Base-by-base conservation (phyloP, 257 asterid species). In the Verbena officinalis region DNA sequence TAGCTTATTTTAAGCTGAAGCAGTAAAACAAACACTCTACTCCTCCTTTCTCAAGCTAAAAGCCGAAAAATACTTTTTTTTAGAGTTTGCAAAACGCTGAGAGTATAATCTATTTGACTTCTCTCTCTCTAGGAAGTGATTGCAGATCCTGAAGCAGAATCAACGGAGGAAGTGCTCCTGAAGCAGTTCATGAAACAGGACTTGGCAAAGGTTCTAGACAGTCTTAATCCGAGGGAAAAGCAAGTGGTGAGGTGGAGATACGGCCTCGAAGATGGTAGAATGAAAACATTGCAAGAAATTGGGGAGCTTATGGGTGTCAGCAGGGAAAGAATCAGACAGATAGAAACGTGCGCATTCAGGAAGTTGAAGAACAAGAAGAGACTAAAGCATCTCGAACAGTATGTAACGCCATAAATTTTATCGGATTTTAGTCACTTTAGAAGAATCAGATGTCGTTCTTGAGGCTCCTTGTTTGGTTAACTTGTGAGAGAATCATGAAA, bases 241-340 rank as follows among this genome's bases (percentile, higher is more conserved):
- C 95, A 87, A 76, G 96, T 93, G 6, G 62, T 93, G 22, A 79
- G 74, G 65, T 84, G 86, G 96, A 78, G 98, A 58, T 93, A 79
- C n/a, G 97, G 98, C 27, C 74, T 93, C 36, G 90, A 67, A 45
- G 97, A 93, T 31, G 97, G 96, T 38, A 82, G 94, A 73, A 81
- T 81, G 89, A 89, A 82, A 79, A 84, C 98, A 0, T 70, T 93
- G 82, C 97, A 87, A 77, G 98, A 93, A 73, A 93, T 93, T 10
- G 98, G 98, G 70, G 97, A 90, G 76, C 70, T 82, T 21, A 84
- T 90, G 96, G 88, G 90, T 4, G 99, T 93, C 54, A 90, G 97
- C 82, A 72, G 96, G 67, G 99, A 93, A 70, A 90, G 97, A 78
- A 80, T 93, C 59, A 70, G 97, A 46, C 99, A 93, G 76, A 84